Percentiles rank a stretch among this genome's conserved stretches.
Conservation (phyloP, 768 basidiomycete genomes). For the Serpula lacrymans region DNA sequence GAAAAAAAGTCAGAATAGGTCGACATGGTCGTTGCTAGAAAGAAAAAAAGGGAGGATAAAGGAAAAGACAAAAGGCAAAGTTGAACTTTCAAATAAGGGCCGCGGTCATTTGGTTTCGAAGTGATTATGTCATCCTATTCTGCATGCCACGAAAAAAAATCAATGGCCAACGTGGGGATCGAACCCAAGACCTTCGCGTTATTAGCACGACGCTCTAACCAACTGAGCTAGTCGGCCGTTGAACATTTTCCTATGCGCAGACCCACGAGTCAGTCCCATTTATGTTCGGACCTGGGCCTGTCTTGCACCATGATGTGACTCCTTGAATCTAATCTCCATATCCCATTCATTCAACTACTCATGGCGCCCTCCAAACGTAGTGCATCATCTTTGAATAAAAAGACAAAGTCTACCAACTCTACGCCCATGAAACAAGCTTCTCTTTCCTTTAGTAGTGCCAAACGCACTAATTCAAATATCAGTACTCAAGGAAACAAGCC, state of each 20-base stretch:
- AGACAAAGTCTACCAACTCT: conserved; percentile 1
- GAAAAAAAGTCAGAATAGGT: conserved; percentile 68
- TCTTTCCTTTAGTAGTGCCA: conserved; percentile 42
- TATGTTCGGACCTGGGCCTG: too few species aligned
- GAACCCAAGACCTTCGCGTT: conserved; percentile 72
- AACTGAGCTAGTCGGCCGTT: conserved; percentile 50
- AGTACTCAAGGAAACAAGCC: conserved; percentile 17
- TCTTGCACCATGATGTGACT: too few species aligned
- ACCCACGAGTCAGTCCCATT: too few species aligned
- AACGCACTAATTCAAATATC: conserved; percentile 36
- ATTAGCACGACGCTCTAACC: conserved; percentile 56
- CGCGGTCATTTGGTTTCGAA: too few species aligned
- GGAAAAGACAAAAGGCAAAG: conserved; percentile 19
- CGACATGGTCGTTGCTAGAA: conserved; percentile 27
- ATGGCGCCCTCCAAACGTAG: conserved; percentile 5
- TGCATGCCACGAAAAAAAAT: too few species aligned
- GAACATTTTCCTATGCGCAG: too few species aligned
- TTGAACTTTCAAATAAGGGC: too few species aligned
- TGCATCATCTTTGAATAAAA: background rate
- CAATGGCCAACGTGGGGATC: conserved; percentile 62
- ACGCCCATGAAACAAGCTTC: conserved; percentile 40
- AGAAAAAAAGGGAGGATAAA: conserved; percentile 3
- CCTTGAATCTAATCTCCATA: too few species aligned
- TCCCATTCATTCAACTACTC: too few species aligned
- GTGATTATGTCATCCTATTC: too few species aligned